Percentiles rank a stretch among this genome's conserved stretches.
Conservation (phyloP, 257 asterid species). For the Gardenia jasminoides region DNA sequence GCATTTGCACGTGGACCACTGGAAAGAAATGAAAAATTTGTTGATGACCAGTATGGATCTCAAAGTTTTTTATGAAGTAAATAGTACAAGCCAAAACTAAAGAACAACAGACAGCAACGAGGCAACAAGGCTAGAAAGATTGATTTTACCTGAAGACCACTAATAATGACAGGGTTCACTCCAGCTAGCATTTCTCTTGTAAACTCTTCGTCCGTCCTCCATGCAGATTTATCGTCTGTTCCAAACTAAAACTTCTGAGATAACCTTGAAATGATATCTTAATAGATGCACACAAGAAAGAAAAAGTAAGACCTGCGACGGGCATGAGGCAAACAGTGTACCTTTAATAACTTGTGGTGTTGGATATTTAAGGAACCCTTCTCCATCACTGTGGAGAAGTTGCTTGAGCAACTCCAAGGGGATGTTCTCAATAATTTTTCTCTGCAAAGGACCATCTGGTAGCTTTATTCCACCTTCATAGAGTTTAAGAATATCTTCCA, state of each 20-base stretch:
- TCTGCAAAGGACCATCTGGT: constrained; percentile 14
- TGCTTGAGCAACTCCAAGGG: constrained; percentile 20
- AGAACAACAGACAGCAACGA: neutral
- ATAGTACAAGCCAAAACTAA: neutral
- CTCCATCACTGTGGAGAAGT: constrained; percentile 24
- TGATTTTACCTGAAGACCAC: constrained; percentile 50
- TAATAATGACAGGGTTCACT: constrained; percentile 55
- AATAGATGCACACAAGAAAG: neutral
- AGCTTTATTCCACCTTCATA: constrained; percentile 33
- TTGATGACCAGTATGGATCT: neutral
- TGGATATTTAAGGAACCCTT: constrained; percentile 32
- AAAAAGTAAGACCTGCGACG: neutral
- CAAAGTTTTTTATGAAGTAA: neutral
- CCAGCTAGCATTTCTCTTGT: constrained; percentile 82
- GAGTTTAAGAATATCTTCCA: constrained; percentile 22
- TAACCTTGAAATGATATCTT: neutral
- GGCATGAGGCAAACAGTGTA: constrained; percentile 14
- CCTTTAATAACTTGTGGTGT: constrained; percentile 63
- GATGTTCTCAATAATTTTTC: constrained; percentile 10
- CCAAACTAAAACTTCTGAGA: neutral
- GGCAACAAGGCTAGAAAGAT: neutral
- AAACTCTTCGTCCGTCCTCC: constrained; percentile 81
- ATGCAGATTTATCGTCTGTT: constrained; percentile 57
- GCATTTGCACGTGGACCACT: neutral
- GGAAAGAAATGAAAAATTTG: neutral